phyloP scores from a whole-genome alignment of 2,329 filamentous ascomycete species.

The Torrubiellomyces zombiae region DNA sequence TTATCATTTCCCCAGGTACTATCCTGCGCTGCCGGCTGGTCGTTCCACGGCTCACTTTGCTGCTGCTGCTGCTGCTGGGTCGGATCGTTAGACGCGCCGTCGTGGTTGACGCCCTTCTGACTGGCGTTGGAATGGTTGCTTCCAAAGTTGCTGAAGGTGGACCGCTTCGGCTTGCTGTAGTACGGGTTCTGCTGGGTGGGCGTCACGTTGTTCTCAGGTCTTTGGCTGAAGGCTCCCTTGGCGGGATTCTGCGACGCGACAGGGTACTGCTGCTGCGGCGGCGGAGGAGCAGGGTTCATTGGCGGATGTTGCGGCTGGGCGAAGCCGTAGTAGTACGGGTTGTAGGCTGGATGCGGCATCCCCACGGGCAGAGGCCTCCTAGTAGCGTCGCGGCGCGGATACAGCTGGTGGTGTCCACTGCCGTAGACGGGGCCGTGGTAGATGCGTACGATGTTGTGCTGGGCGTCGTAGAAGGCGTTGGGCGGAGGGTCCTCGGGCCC shows the following conservation, averaged over 20 bases:
- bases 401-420: slow-evolving; percentile 27
- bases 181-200: slow-evolving; percentile 14
- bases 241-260: too few relatives aligned
- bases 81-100: too few relatives aligned
- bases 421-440: slow-evolving; percentile 42
- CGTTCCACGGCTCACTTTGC: too few relatives aligned
- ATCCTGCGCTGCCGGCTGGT: too few relatives aligned
- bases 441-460: slow-evolving; percentile 33
- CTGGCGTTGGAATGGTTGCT: slow-evolving; percentile 4
- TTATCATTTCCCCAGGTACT: too few relatives aligned
- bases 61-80: too few relatives aligned
- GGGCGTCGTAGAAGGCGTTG: slow-evolving; percentile 41
- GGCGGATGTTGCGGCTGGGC: slow-evolving; percentile 2
- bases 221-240: slow-evolving; percentile 8
- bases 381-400: slow-evolving; percentile 22
- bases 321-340: slow-evolving; percentile 26
- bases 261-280: not conserved
- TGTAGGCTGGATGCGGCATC: slow-evolving; percentile 24
- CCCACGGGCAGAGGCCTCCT: slow-evolving; percentile 21
- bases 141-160: slow-evolving; percentile 8
- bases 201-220: slow-evolving; percentile 13
- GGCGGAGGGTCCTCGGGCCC: slow-evolving; percentile 34
- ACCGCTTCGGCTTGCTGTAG: slow-evolving; percentile 7
- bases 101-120: slow-evolving; percentile 1
- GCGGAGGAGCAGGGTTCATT: not conserved